A percentile compares a stretch with the other conserved stretches of the same genome.
These are phyloP conservation scores for Podila minutissima DNA, from an alignment of 192 early-diverging fungal species.

Conservation along the genomic window DNA sequence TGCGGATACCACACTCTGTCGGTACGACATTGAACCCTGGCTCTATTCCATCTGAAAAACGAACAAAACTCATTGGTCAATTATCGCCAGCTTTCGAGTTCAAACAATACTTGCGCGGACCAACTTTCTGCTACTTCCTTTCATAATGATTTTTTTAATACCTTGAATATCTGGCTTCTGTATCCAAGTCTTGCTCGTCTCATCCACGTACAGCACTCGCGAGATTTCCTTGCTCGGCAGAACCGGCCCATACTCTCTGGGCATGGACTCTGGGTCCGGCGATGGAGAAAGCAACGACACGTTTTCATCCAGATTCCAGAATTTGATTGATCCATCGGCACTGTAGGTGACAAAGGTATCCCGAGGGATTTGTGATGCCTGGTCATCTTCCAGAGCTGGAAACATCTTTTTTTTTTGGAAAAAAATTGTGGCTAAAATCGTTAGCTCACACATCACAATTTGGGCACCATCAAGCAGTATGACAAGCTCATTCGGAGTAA, in stretches of 20 bases:
- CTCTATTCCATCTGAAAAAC: constrained; percentile 26
- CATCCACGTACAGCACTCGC: constrained; percentile 47
- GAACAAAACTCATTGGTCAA: not conserved
- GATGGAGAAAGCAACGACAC: constrained; percentile 5
- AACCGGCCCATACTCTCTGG: not conserved
- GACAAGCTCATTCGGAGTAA: not conserved
- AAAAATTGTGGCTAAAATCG: not conserved
- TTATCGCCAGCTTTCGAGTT: not conserved
- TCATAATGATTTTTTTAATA: not conserved
- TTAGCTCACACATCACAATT: not conserved
- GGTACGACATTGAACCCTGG: constrained; percentile 45
- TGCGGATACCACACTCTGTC: constrained; percentile 71
- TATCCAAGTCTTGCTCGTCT: constrained; percentile 32
- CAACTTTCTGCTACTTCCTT: constrained; percentile 16
- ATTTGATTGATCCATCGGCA: constrained; percentile 79
- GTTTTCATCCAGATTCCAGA: constrained; percentile 76
- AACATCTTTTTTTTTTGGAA: constrained; percentile 44
- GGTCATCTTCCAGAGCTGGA: constrained; percentile 12
- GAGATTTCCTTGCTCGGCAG: constrained; percentile 30
- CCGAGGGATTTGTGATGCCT: constrained; percentile 48
- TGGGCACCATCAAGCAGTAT: not conserved
- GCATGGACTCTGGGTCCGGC: not conserved
- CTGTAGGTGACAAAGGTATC: constrained; percentile 80
- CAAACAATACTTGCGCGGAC: not conserved
- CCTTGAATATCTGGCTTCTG: constrained; percentile 22